These are phyloP conservation scores for Candida ficus DNA, from an alignment of 805 yeast species.

Conservation along the genomic window DNA sequence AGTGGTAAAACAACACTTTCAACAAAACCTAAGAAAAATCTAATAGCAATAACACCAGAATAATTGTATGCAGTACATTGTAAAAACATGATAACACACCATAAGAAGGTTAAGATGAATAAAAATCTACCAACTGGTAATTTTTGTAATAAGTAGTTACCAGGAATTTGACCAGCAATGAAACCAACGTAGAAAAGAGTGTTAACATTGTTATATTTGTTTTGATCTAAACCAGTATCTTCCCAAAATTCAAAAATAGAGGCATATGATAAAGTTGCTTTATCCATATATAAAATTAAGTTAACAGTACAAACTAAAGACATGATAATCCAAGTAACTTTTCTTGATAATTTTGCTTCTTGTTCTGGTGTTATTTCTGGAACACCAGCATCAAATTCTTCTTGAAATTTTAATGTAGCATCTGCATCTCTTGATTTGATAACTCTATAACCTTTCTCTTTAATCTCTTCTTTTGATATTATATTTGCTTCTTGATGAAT, in stretches of 20 bases:
- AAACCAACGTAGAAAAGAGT: conserved; percentile 52
- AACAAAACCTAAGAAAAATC: conserved; percentile 49
- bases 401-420: conserved; percentile 33
- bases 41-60: conserved; percentile 40
- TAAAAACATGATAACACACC: conserved; percentile 44
- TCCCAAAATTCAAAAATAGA: conserved; percentile 43
- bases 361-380: conserved; percentile 39
- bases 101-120: conserved; percentile 30
- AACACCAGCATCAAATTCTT: conserved; percentile 27
- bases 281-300: conserved; percentile 44
- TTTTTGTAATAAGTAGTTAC: conserved; percentile 39
- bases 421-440: conserved; percentile 36
- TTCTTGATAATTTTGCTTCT: conserved; percentile 34
- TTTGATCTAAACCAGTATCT: conserved; percentile 39
- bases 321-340: conserved; percentile 33
- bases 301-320: conserved; percentile 35
- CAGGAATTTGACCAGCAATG: conserved; percentile 40
- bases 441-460: conserved; percentile 30
- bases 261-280: conserved; percentile 45
- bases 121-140: conserved; percentile 37
- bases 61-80: conserved; percentile 41
- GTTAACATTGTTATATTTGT: conserved; percentile 42
- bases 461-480: conserved; percentile 2
- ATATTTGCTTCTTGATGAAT: no score
- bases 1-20: conserved; percentile 41